Evolutionary conservation across 192 early-diverging fungal species (phyloP), one percentile per base, ranked within the genome.

Genomic region (Coemansia sp.): DNA sequence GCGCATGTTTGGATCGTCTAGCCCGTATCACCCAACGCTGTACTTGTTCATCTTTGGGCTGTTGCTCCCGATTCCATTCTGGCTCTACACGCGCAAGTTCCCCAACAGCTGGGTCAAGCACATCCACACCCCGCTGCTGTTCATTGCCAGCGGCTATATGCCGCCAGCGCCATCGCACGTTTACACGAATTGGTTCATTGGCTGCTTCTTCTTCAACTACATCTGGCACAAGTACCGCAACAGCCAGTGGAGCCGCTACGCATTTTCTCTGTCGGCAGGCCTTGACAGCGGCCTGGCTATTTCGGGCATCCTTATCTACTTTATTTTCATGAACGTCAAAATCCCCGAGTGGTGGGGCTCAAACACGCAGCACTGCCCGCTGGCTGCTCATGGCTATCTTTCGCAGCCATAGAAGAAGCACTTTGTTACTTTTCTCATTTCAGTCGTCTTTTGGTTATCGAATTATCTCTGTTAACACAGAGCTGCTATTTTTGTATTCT

Each of bases 201-300:
- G 86, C 3, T 89, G 87, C 4, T 89, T 91, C 76, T 69, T 92
- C 57, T 89, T 89, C 63, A 93, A 93, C 73, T 91, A 84, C 63
- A 77, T 82, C 41, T 85, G 90, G 74, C 88, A 91, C 73, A 85
- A 87, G 58, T 83, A 85, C 47, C 76, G 82, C 64, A 83, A 84
- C 35, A 77, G 58, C 11, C 92, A 90, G 87, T 95, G 85, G 77
- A 73, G 67, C 43, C 68, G 77, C 36, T 88, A 87, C 64, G 85
- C 87, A 19, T 90, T 86, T 70, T 66, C 86, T 0, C 61, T 88
- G 7, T 81, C 84, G 1, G 88, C 84, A 0, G 88, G 84, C 2
- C 64, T 90, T 17, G 87, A 90, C 66, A 57, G 75, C 17, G 87
- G 87, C 0, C 46, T 84, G 43, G 80, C 80, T 4, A 75, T 86